These are phyloP conservation scores for Raphanus raphanistrum DNA, from an alignment of 345 rosid species.

Conservation along the genomic window DNA sequence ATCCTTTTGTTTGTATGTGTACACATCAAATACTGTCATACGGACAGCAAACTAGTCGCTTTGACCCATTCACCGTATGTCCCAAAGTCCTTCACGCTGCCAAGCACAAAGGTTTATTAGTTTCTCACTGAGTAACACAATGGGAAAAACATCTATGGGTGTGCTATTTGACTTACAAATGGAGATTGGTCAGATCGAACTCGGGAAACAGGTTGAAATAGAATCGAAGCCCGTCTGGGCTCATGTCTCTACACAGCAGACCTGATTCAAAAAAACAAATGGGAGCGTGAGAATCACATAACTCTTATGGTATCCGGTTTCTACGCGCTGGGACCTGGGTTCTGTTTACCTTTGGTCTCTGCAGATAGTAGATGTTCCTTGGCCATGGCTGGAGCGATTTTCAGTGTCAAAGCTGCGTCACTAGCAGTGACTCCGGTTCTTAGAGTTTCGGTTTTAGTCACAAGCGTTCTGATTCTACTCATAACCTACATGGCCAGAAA, in stretches of 20 bases:
- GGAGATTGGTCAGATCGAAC: conserved; percentile 49
- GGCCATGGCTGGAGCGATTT: conserved; percentile 98
- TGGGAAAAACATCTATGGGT: background rate
- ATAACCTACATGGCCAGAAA: conserved; percentile 51
- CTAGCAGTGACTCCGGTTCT: conserved; percentile 72
- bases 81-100: conserved; percentile 52
- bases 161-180: conserved; percentile 52
- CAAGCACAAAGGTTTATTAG: conserved; percentile 1
- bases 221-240: conserved; percentile 86
- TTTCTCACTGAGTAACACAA: conserved; percentile 4
- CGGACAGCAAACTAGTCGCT: conserved; percentile 34
- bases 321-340: background rate
- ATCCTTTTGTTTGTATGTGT: background rate
- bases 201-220: conserved; percentile 77
- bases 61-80: conserved; percentile 52
- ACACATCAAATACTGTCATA: conserved; percentile 23
- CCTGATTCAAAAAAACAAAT: conserved; percentile 50
- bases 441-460: conserved; percentile 63
- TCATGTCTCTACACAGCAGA: conserved; percentile 82
- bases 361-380: conserved; percentile 92
- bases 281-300: conserved; percentile 36
- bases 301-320: conserved; percentile 3
- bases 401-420: conserved; percentile 91
- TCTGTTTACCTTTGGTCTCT: conserved; percentile 70
- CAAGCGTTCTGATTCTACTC: conserved; percentile 71